Evolutionary conservation across 2,329 filamentous ascomycete genomes (phyloP).

Genomic region (Fusarium buxicola): DNA sequence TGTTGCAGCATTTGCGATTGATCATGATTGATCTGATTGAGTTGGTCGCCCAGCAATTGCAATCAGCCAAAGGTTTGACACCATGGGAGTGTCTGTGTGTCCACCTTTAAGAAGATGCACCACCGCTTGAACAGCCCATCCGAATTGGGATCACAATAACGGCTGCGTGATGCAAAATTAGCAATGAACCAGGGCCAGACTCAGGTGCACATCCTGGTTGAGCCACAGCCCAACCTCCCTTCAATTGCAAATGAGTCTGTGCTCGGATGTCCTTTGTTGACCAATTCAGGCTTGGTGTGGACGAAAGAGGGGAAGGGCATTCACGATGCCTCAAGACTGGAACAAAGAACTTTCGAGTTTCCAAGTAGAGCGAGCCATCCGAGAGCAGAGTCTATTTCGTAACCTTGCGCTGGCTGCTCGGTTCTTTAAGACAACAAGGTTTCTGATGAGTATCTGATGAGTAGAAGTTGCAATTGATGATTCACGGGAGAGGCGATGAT

Average conservation of each 20-base stretch:
- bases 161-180: constrained; percentile 26
- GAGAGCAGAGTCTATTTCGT: not conserved
- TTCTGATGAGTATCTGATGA: not conserved
- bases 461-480: not conserved
- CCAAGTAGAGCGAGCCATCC: not conserved
- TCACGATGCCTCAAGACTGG: not conserved
- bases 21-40: not conserved
- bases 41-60: no score
- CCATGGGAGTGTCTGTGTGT: not conserved
- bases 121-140: not conserved
- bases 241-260: not conserved
- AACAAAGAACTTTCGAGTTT: constrained; percentile 28
- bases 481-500: constrained; percentile 18
- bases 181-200: constrained; percentile 4
- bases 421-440: constrained; percentile 1
- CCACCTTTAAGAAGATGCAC: not conserved
- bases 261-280: constrained; percentile 20
- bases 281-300: not conserved
- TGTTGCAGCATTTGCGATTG: not conserved
- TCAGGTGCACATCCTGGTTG: not conserved
- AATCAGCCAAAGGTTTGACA: not conserved
- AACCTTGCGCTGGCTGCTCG: constrained; percentile 9
- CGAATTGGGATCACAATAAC: constrained; percentile 34
- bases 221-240: constrained; percentile 5
- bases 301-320: constrained; percentile 15